Conservation (phyloP, 352 stramenopile genomes). For the Pilasporangium apinafurcum region DNA sequence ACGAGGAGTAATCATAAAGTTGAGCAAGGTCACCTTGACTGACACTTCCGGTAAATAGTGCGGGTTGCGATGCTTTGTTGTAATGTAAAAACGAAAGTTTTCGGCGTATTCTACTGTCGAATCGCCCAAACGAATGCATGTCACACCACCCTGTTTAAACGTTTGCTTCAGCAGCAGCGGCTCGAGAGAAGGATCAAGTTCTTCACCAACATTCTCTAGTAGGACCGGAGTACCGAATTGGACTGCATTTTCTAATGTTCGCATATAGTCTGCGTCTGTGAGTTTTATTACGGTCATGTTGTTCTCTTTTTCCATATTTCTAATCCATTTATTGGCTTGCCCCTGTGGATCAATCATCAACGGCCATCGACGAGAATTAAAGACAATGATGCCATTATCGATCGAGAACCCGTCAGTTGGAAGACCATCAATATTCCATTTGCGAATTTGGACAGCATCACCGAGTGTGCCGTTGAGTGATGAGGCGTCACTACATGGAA, state of each 20-base stretch:
- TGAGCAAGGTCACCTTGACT: constrained; percentile 91
- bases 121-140: constrained; percentile 91
- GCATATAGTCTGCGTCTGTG: constrained; percentile 90
- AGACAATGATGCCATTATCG: constrained; percentile 94
- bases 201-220: constrained; percentile 90
- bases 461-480: constrained; percentile 85
- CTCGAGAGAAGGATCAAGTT: constrained; percentile 91
- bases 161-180: constrained; percentile 92
- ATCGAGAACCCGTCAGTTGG: constrained; percentile 92
- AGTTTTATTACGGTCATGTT: constrained; percentile 93
- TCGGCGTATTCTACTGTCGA: constrained; percentile 90
- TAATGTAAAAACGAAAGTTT: constrained; percentile 93
- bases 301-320: constrained; percentile 90
- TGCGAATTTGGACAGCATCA: constrained; percentile 87
- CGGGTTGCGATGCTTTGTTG: constrained; percentile 91
- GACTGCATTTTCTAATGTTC: constrained; percentile 89
- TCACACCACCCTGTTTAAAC: constrained; percentile 91
- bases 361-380: constrained; percentile 92
- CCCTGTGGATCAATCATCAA: constrained; percentile 95
- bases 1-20: constrained; percentile 95
- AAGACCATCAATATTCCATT: constrained; percentile 94
- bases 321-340: constrained; percentile 95
- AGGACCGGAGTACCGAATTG: constrained; percentile 91
- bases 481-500: constrained; percentile 82
- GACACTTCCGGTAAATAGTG: constrained; percentile 92